Percentiles rank a stretch among this genome's conserved stretches.
Conservation (phyloP, 805 yeast genomes). For the Ogataea methanolica region DNA sequence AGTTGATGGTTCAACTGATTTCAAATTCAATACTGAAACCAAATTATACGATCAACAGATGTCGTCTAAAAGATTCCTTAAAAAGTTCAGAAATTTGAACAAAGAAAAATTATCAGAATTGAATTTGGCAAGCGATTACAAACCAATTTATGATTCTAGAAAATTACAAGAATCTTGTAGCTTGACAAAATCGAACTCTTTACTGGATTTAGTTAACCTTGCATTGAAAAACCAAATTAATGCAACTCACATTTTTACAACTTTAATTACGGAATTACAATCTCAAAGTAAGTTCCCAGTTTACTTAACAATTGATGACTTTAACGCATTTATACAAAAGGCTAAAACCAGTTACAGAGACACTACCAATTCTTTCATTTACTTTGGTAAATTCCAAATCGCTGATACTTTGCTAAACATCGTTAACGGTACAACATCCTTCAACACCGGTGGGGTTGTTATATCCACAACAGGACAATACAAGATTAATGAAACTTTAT, state of each 20-base stretch:
- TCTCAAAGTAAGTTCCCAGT: conserved; percentile 52
- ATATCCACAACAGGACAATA: conserved; percentile 58
- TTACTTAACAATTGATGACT: conserved; percentile 66
- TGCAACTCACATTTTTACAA: conserved; percentile 43
- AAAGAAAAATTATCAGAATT: conserved; percentile 31
- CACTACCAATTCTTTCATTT: conserved; percentile 49
- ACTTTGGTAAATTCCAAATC: conserved; percentile 59
- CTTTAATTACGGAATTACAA: conserved; percentile 51
- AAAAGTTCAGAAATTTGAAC: conserved; percentile 47
- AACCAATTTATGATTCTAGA: conserved; percentile 16
- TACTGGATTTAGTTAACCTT: conserved; percentile 40
- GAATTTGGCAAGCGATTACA: conserved; percentile 16
- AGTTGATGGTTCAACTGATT: conserved; percentile 72
- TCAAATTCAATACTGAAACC: conserved; percentile 45
- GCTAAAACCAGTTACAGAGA: conserved; percentile 59
- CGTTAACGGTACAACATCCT: conserved; percentile 47
- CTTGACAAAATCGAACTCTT: conserved; percentile 20
- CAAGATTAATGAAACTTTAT: conserved; percentile 49
- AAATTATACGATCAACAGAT: conserved; percentile 70
- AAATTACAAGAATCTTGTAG: conserved; percentile 10
- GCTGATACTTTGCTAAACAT: conserved; percentile 52
- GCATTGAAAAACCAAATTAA: conserved; percentile 23
- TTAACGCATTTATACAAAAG: conserved; percentile 54
- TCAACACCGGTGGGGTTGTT: conserved; percentile 60
- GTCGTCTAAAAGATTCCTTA: conserved; percentile 58